Evolutionary conservation across 2,329 filamentous ascomycete species (phyloP).

Genomic region (Colletotrichum tanaceti): DNA sequence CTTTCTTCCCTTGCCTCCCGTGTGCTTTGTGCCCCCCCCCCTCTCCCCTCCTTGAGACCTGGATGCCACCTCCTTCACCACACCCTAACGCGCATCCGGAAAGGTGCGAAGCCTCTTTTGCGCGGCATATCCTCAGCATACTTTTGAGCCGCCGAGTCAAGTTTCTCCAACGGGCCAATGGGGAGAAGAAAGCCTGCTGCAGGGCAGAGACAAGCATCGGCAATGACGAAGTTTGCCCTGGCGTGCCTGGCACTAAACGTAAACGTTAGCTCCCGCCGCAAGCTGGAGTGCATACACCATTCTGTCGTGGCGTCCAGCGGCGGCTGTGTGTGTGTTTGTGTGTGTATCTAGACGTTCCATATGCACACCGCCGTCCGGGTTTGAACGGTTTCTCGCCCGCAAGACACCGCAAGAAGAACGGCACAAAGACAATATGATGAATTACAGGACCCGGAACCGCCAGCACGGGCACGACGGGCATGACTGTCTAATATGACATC

Average conservation of each 20-base stretch:
- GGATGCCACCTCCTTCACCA: slow-evolving; percentile 1
- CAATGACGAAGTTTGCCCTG: slow-evolving; percentile 34
- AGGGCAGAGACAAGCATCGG: slow-evolving; percentile 12
- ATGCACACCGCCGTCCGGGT: background rate
- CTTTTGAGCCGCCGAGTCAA: slow-evolving; percentile 14
- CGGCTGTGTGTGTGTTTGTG: too few relatives aligned
- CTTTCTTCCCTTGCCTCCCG: background rate
- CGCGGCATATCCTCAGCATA: background rate
- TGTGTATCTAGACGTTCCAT: too few relatives aligned
- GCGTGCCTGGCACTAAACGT: slow-evolving; percentile 37
- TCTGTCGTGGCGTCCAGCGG: slow-evolving; percentile 12
- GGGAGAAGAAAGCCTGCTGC: background rate
- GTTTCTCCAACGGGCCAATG: slow-evolving; percentile 10
- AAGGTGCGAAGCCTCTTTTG: slow-evolving; percentile 14
- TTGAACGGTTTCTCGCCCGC: slow-evolving; percentile 6
- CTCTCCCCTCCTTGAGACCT: background rate
- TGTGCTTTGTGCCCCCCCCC: background rate
- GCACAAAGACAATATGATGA: too few relatives aligned
- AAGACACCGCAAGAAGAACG: background rate
- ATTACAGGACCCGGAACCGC: too few relatives aligned
- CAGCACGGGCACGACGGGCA: slow-evolving; percentile 8
- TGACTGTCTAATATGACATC: slow-evolving; percentile 27
- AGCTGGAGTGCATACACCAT: slow-evolving; percentile 4
- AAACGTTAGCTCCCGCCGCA: slow-evolving; percentile 32
- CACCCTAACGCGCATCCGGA: slow-evolving; percentile 5